Conservation (phyloP, 768 basidiomycete species). For the Pleurotus tuoliensis region DNA sequence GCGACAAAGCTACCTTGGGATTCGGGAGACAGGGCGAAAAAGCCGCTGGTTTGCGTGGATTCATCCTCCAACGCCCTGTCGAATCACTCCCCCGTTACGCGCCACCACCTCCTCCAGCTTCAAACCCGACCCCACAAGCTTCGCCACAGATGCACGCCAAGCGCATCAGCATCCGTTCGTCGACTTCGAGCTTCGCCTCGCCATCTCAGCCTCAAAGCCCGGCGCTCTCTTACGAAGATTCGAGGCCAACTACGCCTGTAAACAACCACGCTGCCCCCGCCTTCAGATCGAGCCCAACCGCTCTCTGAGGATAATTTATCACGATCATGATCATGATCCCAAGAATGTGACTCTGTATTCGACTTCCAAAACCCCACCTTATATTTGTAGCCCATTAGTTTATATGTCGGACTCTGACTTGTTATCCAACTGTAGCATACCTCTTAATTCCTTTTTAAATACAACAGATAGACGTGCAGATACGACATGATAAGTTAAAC, state of each 20-base stretch:
- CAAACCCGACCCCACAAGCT: slow-evolving; percentile 8
- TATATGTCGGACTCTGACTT: too few species aligned
- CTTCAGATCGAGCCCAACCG: slow-evolving; percentile 32
- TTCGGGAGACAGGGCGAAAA: slow-evolving; percentile 81
- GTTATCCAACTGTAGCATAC: too few species aligned
- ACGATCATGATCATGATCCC: too few species aligned
- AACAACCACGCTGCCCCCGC: slow-evolving; percentile 13
- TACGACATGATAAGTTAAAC: too few species aligned
- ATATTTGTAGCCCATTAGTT: too few species aligned
- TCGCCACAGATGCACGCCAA: not conserved
- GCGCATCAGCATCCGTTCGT: not conserved
- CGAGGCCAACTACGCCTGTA: slow-evolving; percentile 1
- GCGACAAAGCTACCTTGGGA: slow-evolving; percentile 53
- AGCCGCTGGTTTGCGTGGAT: slow-evolving; percentile 59
- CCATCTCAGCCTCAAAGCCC: slow-evolving; percentile 8
- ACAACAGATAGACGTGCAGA: too few species aligned
- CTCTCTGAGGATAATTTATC: slow-evolving; percentile 13
- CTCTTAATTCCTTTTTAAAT: too few species aligned
- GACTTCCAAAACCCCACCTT: too few species aligned
- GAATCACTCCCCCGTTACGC: slow-evolving; percentile 61
- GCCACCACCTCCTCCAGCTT: slow-evolving; percentile 24
- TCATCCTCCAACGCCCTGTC: slow-evolving; percentile 56
- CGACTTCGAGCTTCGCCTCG: slow-evolving; percentile 17
- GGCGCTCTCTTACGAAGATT: not conserved
- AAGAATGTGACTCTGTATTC: too few species aligned